Evolutionary conservation across 495 filamentous ascomycete species (phyloP), one percentile per base, ranked within the genome.

Genomic region (Lentithecium fluviatile): DNA sequence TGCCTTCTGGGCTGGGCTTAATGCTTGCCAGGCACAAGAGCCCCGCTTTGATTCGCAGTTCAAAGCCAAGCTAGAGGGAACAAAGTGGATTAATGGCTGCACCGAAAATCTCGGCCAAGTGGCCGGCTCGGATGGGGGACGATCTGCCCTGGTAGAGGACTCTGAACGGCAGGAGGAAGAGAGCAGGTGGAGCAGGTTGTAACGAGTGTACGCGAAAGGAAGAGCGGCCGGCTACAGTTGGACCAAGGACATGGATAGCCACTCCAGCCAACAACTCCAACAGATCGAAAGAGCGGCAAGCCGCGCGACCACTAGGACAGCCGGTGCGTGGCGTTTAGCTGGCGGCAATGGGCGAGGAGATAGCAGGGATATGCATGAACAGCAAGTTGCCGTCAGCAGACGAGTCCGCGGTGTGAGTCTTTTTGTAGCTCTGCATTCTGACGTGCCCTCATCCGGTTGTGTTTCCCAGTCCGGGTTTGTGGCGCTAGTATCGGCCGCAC

Each of bases 1-100:
- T 67, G 64, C 58, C 64, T 52, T 51, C 64, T 58, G 50, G 59
- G 58, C 64, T 54, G 42, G 63, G 52, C 53, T 51, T 50, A 67
- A 67, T 62, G 58, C 58, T 50, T 67, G 58, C 58, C 52, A 67
- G 64, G 58, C 50, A 66, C 63, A 21, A 19, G 11, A 55, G 52
- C 21, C 36, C 45, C 45, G 45, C 57, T 53, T 48, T 67, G 64
- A 67, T 67, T 62, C 54, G 64, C 59, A 53, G 64, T 48, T 58
- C 58, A 58, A 59, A 36, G 42, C 45, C 19, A 58, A 45, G 57
- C 63, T 58, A 62, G 63, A 54, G 19, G 50, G 40, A 55, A 52
- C 59, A 62, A 62, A 54, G 37, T 43, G 50, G 40, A 45, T 26
- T 59, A 64, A 50, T 60, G 62, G 62, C 49, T 60, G 62, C 50